Percentiles rank a stretch among this genome's conserved stretches.
Evolutionary conservation across 2,329 filamentous ascomycete genomes (phyloP).

Genomic region (Cladosporium cucumerinum): DNA sequence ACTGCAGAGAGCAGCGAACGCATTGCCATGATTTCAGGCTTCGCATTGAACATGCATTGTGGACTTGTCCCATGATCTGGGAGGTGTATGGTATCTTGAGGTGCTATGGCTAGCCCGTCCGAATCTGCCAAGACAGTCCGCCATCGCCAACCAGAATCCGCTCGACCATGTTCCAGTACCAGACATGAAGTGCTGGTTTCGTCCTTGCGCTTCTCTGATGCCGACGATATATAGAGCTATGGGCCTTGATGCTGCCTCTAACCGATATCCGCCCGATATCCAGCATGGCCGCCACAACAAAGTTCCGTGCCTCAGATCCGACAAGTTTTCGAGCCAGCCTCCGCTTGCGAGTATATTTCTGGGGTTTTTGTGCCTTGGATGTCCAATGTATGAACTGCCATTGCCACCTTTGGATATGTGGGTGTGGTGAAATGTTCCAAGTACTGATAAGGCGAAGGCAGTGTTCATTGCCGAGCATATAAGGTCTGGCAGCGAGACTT

Average conservation of each 20-base stretch:
- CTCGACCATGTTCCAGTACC: slow-evolving; percentile 15
- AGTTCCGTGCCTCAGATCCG: neutral
- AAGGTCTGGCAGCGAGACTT: neutral
- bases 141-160: slow-evolving; percentile 15
- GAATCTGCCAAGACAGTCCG: slow-evolving; percentile 17
- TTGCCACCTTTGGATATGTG: neutral
- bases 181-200: slow-evolving; percentile 12
- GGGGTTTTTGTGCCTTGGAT: neutral
- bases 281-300: slow-evolving; percentile 12
- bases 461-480: neutral
- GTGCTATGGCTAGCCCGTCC: slow-evolving; percentile 16
- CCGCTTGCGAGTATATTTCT: neutral
- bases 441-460: neutral
- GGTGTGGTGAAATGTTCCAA: neutral
- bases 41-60: slow-evolving; percentile 10
- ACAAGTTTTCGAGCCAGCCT: neutral
- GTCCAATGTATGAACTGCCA: neutral
- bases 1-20: neutral
- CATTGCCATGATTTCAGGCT: slow-evolving; percentile 1
- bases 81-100: slow-evolving; percentile 14
- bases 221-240: slow-evolving; percentile 18
- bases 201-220: slow-evolving; percentile 16
- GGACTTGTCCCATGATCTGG: slow-evolving; percentile 11
- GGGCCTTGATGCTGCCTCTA: slow-evolving; percentile 13
- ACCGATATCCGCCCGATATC: slow-evolving; percentile 17